Percentiles rank a stretch among this genome's conserved stretches.
These are phyloP conservation scores for Rhynchosporium secalis DNA, from an alignment of 2,329 filamentous ascomycete genomes.

Conservation along the genomic window DNA sequence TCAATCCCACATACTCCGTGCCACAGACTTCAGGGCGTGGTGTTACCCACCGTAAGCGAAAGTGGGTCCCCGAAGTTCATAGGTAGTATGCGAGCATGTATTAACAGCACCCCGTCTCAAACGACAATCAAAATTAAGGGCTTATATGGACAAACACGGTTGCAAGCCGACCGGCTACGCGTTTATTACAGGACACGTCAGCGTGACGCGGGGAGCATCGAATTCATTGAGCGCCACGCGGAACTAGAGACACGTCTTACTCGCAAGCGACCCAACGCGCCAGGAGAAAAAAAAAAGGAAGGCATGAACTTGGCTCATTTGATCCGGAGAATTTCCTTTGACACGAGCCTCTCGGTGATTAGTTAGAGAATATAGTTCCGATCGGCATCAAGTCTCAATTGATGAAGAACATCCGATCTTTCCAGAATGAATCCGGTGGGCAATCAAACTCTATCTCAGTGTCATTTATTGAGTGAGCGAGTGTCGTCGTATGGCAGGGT, in stretches of 20 bases:
- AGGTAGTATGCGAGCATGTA: not conserved
- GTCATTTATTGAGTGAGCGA: not conserved
- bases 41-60: slow-evolving; percentile 11
- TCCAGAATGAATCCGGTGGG: slow-evolving; percentile 2
- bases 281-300: slow-evolving; percentile 14
- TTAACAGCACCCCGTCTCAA: slow-evolving; percentile 23
- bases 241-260: slow-evolving; percentile 7
- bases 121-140: slow-evolving; percentile 14
- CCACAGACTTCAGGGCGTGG: not conserved
- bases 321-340: slow-evolving; percentile 33
- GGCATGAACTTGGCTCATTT: slow-evolving; percentile 34
- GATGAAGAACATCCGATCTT: slow-evolving; percentile 16
- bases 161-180: not conserved
- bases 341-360: slow-evolving; percentile 30
- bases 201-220: slow-evolving; percentile 16
- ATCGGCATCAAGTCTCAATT: slow-evolving; percentile 25
- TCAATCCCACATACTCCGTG: slow-evolving; percentile 15
- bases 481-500: not conserved
- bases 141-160: not conserved
- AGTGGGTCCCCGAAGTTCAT: slow-evolving; percentile 21
- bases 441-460: slow-evolving; percentile 23
- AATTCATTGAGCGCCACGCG: slow-evolving; percentile 11
- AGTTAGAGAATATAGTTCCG: slow-evolving; percentile 22
- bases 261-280: not conserved
- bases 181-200: slow-evolving; percentile 6